A percentile compares a stretch with the other conserved stretches of the same genome.
phyloP scores from a whole-genome alignment of 176 grass and related monocot species.

The Oryza meyeriana region DNA sequence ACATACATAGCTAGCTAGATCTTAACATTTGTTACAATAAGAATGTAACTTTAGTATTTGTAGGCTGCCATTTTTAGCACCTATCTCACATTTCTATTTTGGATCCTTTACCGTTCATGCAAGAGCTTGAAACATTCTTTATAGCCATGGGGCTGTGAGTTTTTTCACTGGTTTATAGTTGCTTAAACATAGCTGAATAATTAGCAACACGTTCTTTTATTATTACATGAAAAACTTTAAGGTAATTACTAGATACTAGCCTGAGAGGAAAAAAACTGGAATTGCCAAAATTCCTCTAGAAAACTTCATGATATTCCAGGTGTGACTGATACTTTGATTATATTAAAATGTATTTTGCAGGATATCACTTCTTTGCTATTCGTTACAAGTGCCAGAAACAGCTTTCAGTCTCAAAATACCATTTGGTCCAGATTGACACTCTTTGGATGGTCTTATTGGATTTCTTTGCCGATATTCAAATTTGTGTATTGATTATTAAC shows the following conservation, averaged over 20 bases:
- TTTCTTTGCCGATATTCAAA: background rate
- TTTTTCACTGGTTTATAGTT: background rate
- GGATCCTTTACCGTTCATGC: background rate
- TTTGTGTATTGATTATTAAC: slow-evolving; percentile 19
- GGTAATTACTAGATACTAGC: background rate
- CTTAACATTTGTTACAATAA: slow-evolving; percentile 19
- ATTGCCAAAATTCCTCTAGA: slow-evolving; percentile 4
- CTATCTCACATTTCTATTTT: slow-evolving; percentile 18
- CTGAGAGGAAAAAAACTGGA: background rate
- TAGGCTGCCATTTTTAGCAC: slow-evolving; percentile 32
- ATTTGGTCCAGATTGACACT: slow-evolving; percentile 15
- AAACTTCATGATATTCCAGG: background rate
- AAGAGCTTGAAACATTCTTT: slow-evolving; percentile 1
- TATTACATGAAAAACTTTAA: slow-evolving; percentile 1
- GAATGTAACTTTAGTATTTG: background rate
- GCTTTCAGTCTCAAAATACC: background rate
- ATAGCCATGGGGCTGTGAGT: background rate
- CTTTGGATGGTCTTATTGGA: slow-evolving; percentile 12
- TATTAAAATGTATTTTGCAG: background rate
- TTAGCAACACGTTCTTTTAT: slow-evolving; percentile 5
- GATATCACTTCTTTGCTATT: slow-evolving; percentile 8
- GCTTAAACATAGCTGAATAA: slow-evolving; percentile 14
- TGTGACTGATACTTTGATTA: slow-evolving; percentile 18
- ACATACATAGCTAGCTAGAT: slow-evolving; percentile 7
- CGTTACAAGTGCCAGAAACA: background rate